Base-by-base conservation (phyloP, 768 basidiomycete species). In the Leccinum subgranulosum region DNA sequence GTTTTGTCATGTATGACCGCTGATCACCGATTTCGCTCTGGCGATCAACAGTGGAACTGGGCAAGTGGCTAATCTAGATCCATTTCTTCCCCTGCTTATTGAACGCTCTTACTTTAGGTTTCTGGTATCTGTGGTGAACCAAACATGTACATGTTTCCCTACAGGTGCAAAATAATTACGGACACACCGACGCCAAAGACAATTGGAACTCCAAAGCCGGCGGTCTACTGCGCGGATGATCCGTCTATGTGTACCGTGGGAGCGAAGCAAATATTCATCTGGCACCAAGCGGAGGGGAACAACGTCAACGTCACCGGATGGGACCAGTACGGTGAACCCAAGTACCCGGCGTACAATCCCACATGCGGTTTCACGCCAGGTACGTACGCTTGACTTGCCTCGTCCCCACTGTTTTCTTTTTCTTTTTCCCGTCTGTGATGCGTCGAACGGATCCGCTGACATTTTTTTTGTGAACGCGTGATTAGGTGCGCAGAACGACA, bases 401-500 rank as follows among this genome's bases (percentile, higher is more conserved):
- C 17, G 8, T 36, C 23, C 15, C 12, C 27, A 9, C 27, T 28
- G 10, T n/a, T 45, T 19, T 12, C 15, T n/a, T 6, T 14, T 10
- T 39, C 17, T 23, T n/a, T 17, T 12, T 12, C 33, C 41, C 14
- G 12, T 14, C 6, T 48, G 17, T 43, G 27, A 10, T 25, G 21
- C 34, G 34, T 15, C 34, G 15, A 34, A 34, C 34, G 34, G 36
- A 39, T 39, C 17, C 47, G 47, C 23, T 48, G 4, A 31, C 21
- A 36, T 15, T 7, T 5, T 5, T 50, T 3, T 23, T 31, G 6
- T 56, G 14, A 51, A 63, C 47, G 12, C 23, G 29, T 19, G 46
- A 27, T 14, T 17, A 66, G 65, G 65, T 23, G 34, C 62, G 10
- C 65, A 66, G 34, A 21, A 25, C 0, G 66, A 67, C 28, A 66